Evolutionary conservation across 306 rosid species (phyloP), one percentile per base, ranked within the genome.

Genomic region (Parietaria judaica): DNA sequence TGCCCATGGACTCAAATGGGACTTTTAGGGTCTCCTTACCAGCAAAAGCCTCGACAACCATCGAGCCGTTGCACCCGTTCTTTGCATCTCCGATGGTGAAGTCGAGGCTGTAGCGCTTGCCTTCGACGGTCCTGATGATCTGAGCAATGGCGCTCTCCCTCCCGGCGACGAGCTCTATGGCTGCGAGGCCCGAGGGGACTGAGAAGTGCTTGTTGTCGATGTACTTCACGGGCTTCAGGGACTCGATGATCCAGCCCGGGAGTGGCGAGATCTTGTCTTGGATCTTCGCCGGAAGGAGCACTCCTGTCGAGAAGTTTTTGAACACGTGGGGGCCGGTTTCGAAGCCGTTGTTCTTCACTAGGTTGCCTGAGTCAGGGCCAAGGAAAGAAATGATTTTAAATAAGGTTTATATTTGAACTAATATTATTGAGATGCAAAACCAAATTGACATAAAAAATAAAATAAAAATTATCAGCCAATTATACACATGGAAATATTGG

Each of bases 11-110:
- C 10, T 9, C 48, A 56, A 60, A 74, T n/a, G 77, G 69, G 57
- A 67, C 75, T 56, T 74, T 65, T 8, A 80, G 36, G 23, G 75
- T 69, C 45, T 83, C 73, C 17, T 64, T 63, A 2, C 61, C 83
- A 9, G 81, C 86, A 65, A 72, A 83, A 36, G 85, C 85, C 64
- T 74, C 73, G n/a, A 77, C 76, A 58, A 64, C 67, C 81, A 79
- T 77, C 6, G 79, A 60, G 7, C 88, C 81, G 52, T 77, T 73
- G 70, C 88, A 83, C 8, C n/a, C 69, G 56, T 74, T 80, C 54
- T 68, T 83, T 5, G 89, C 79, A 51, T 83, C 89, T 63, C 89
- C 89, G 17, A 77, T 65, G 45, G 77, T 72, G 78, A 83, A 80
- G 54, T 58, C 60, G 10, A 83, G 81, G 56, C 65, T 77, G 63